Conservation (phyloP, 805 yeast species). For the Citeromyces matritensis region DNA sequence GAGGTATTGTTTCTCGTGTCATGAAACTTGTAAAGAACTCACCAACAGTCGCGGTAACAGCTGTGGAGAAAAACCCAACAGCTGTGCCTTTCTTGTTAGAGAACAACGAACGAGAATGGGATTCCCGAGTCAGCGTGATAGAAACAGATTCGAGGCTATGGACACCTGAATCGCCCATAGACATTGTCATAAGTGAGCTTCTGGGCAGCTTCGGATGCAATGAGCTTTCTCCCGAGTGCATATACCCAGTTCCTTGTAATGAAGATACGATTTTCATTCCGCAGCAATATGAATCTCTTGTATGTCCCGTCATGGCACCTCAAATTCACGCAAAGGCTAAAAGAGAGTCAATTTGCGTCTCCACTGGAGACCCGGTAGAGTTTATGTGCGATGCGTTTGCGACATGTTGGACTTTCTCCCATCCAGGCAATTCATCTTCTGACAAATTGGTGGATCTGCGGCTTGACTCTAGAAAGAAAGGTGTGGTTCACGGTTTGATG, state of each 20-base stretch:
- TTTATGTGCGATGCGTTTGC: conserved; percentile 28
- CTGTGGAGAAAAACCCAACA: conserved; percentile 60
- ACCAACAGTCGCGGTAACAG: conserved; percentile 21
- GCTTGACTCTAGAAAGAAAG: conserved; percentile 29
- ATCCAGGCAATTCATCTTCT: conserved; percentile 4
- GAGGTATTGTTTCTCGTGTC: conserved; percentile 54
- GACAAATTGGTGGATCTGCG: conserved; percentile 9
- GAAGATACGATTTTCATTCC: conserved; percentile 46
- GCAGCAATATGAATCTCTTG: conserved; percentile 34
- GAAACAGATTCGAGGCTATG: conserved; percentile 45
- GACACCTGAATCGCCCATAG: conserved; percentile 21
- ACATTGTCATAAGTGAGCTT: conserved; percentile 66
- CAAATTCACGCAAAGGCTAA: conserved; percentile 19
- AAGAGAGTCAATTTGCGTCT: conserved; percentile 11
- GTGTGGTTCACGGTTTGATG: conserved; percentile 54
- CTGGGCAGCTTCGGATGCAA: conserved; percentile 90
- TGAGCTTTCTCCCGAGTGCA: conserved; percentile 77
- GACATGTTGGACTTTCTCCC: conserved; percentile 40
- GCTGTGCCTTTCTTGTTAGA: conserved; percentile 36
- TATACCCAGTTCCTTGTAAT: conserved; percentile 26
- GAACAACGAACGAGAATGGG: conserved; percentile 40
- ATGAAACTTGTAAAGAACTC: conserved; percentile 12
- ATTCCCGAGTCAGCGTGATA: conserved; percentile 29
- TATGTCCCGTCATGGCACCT: conserved; percentile 59
- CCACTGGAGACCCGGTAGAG: conserved; percentile 19